phyloP scores from a whole-genome alignment of 2,329 filamentous ascomycete species.

The Pseudomassariella vexata region DNA sequence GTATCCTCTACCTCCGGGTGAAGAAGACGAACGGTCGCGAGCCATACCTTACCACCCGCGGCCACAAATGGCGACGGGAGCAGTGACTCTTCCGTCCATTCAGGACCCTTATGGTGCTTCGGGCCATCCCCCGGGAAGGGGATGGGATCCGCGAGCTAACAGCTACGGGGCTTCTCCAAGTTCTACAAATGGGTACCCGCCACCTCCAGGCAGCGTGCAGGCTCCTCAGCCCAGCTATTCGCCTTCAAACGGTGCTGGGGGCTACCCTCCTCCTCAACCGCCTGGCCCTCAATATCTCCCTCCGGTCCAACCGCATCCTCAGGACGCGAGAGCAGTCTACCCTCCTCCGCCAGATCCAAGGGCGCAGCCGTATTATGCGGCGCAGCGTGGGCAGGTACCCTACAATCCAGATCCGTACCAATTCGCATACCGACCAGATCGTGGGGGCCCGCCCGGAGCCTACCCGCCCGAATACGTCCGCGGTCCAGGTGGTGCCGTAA shows the following conservation, averaged over 20 bases:
- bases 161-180: constrained; percentile 36
- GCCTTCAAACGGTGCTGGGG: constrained; percentile 13
- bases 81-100: constrained; percentile 44
- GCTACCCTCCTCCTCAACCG: constrained; percentile 16
- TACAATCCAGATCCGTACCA: constrained; percentile 18
- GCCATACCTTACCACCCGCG: constrained; percentile 20
- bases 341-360: constrained; percentile 34
- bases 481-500: constrained; percentile 27
- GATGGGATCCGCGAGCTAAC: constrained; percentile 26
- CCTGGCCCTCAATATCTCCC: constrained; percentile 23
- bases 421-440: constrained; percentile 27
- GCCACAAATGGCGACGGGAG: constrained; percentile 34
- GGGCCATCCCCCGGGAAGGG: constrained; percentile 13
- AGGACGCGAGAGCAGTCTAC: constrained; percentile 25
- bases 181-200: constrained; percentile 40
- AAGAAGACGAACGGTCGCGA: constrained; percentile 34
- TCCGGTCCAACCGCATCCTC: constrained; percentile 29
- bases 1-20: constrained; percentile 35
- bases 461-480: constrained; percentile 23
- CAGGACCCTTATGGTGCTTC: constrained; percentile 35
- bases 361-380: constrained; percentile 17
- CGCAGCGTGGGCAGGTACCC: constrained; percentile 10
- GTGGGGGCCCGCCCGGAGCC: constrained; percentile 19
- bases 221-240: constrained; percentile 17
- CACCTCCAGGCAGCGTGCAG: constrained; percentile 20